phyloP scores from a whole-genome alignment of 108 stramenopile genomes.

The Skeletonema potamos region DNA sequence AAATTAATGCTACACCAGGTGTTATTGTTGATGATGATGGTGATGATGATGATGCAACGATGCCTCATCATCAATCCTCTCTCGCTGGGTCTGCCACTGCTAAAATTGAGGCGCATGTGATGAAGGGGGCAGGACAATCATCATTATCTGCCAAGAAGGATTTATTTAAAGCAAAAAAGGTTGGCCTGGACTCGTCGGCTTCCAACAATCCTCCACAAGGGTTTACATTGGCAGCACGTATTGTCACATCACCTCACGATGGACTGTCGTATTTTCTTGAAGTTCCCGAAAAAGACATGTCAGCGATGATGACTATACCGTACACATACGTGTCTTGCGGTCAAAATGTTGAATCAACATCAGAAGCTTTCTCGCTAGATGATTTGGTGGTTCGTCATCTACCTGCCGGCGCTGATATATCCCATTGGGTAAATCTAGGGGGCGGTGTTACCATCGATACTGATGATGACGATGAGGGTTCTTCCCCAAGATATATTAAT shows the following conservation, averaged over 20 bases:
- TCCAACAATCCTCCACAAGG: constrained; percentile 41
- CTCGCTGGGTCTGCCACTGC: constrained; percentile 37
- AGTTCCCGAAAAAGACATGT: constrained; percentile 1
- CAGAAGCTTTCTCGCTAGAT: constrained; percentile 30
- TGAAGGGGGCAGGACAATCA: background rate
- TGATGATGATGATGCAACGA: constrained; percentile 2
- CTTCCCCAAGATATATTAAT: constrained; percentile 8
- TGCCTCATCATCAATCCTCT: constrained; percentile 3
- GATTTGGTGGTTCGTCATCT: constrained; percentile 43
- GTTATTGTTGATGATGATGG: background rate
- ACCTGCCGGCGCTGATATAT: constrained; percentile 24
- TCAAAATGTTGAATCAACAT: constrained; percentile 41
- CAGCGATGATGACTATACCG: constrained; percentile 37
- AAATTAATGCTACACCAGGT: constrained; percentile 1
- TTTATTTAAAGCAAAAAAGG: background rate
- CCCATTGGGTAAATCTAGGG: constrained; percentile 45
- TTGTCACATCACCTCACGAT: constrained; percentile 47
- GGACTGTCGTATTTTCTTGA: constrained; percentile 48
- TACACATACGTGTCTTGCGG: constrained; percentile 39
- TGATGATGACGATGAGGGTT: constrained; percentile 11
- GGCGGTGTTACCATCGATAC: constrained; percentile 40
- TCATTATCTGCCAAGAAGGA: constrained; percentile 1
- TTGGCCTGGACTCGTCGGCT: background rate
- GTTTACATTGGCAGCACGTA: constrained; percentile 28
- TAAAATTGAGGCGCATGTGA: constrained; percentile 24